Percentiles rank a stretch among this genome's conserved stretches.
phyloP scores from a whole-genome alignment of 2,329 filamentous ascomycete species.

The Phialemoniopsis sp. region DNA sequence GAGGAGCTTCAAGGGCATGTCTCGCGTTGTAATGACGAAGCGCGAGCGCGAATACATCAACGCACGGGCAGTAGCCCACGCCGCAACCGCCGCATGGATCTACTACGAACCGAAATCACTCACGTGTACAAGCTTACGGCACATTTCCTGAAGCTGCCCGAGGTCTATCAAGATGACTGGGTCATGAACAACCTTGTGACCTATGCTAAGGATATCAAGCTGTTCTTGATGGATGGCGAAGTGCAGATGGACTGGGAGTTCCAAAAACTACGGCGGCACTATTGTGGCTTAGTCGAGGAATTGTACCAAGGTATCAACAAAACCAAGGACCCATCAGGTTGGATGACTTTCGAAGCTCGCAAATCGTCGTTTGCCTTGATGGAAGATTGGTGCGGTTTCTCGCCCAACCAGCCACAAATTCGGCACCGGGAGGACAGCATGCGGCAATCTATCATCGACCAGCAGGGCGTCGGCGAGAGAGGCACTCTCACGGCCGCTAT shows the following conservation, averaged over 20 bases:
- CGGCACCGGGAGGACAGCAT: conserved; percentile 80
- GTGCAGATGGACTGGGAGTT: conserved; percentile 95
- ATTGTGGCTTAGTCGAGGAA: conserved; percentile 89
- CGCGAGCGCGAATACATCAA: conserved; percentile 80
- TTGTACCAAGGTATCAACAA: conserved; percentile 88
- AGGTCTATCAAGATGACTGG: conserved; percentile 84
- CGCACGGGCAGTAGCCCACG: conserved; percentile 79
- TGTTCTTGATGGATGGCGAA: conserved; percentile 92
- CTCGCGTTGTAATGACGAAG: conserved; percentile 81
- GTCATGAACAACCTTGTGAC: conserved; percentile 82
- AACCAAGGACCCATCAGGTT: conserved; percentile 78
- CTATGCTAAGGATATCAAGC: conserved; percentile 87
- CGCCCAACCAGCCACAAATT: conserved; percentile 82
- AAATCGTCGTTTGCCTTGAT: conserved; percentile 95
- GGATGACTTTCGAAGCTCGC: conserved; percentile 96
- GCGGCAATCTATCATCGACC: conserved; percentile 77
- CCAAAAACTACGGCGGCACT: conserved; percentile 85
- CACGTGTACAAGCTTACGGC: conserved; percentile 94
- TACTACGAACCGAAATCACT: conserved; percentile 88
- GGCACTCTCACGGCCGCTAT: conserved; percentile 81
- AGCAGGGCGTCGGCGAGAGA: conserved; percentile 71
- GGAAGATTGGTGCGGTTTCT: conserved; percentile 99
- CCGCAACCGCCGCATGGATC: conserved; percentile 78
- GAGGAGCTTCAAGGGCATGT: conserved; percentile 89
- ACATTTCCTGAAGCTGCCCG: conserved; percentile 75